phyloP scores from a whole-genome alignment of 116 monocot genomes.

The Thalassia testudinum region DNA sequence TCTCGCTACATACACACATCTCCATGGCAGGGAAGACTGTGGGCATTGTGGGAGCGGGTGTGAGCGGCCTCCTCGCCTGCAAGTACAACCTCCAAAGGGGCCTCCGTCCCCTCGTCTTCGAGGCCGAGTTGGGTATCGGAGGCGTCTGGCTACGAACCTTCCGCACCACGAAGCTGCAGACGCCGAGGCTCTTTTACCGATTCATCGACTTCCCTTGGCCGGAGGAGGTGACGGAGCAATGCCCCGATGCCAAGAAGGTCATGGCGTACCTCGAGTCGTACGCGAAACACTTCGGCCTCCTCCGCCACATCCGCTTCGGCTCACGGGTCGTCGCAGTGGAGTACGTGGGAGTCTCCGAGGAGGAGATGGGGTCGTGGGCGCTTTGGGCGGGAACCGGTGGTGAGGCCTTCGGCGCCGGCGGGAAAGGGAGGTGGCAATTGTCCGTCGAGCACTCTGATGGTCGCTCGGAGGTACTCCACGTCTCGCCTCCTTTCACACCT shows the following conservation, averaged over 20 bases:
- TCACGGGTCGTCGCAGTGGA: constrained; percentile 23
- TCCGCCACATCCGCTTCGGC: constrained; percentile 21
- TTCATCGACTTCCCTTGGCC: constrained; percentile 73
- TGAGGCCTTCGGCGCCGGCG: constrained; percentile 18
- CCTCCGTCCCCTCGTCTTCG: constrained; percentile 40
- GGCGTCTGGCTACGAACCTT: constrained; percentile 50
- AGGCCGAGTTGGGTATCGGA: constrained; percentile 24
- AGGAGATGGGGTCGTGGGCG: constrained; percentile 40
- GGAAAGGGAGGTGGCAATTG: constrained; percentile 28
- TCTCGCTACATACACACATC: not conserved
- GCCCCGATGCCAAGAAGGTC: constrained; percentile 26
- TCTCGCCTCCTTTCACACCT: no score
- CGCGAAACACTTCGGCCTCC: constrained; percentile 28
- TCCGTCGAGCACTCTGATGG: constrained; percentile 5
- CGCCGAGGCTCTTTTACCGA: constrained; percentile 15
- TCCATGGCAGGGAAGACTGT: constrained; percentile 10
- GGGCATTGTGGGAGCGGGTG: constrained; percentile 38
- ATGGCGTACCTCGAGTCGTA: constrained; percentile 42
- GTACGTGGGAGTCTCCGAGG: constrained; percentile 31
- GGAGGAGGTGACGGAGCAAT: constrained; percentile 13
- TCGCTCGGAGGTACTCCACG: no score
- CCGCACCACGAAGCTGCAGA: constrained; percentile 42
- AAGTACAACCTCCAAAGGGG: constrained; percentile 41
- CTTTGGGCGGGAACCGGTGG: constrained; percentile 21
- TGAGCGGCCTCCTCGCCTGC: constrained; percentile 56